These are phyloP conservation scores for Angomonas ambiguus DNA, from an alignment of 208 protist species.

Conservation along the genomic window DNA sequence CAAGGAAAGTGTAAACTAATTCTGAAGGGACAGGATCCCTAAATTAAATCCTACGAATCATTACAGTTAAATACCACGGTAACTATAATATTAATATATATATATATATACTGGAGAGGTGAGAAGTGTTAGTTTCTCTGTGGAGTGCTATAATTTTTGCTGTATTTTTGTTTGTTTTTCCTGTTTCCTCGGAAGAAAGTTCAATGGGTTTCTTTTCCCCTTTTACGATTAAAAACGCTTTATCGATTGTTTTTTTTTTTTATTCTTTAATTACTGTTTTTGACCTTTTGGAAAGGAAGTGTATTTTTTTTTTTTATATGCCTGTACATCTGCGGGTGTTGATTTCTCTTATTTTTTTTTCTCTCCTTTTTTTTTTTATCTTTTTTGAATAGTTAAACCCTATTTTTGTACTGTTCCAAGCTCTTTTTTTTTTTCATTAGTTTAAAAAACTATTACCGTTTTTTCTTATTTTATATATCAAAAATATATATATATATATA, in stretches of 20 bases:
- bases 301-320: slow-evolving; percentile 1
- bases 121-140: too few species aligned
- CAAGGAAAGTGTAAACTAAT: neutral
- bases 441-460: neutral
- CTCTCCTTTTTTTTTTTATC: neutral
- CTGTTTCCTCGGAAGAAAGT: too few species aligned
- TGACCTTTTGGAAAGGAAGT: too few species aligned
- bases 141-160: too few species aligned
- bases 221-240: too few species aligned
- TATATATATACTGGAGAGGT: too few species aligned
- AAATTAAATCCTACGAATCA: neutral
- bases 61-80: too few species aligned
- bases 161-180: too few species aligned
- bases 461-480: neutral
- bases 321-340: neutral
- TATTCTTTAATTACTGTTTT: too few species aligned
- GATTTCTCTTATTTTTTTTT: slow-evolving; percentile 5
- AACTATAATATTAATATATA: too few species aligned
- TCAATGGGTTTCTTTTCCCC: too few species aligned
- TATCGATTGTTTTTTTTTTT: too few species aligned
- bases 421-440: neutral
- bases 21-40: neutral
- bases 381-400: neutral
- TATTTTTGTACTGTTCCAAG: neutral
- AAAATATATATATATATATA: slow-evolving; percentile 1